Base-by-base conservation (phyloP, 2,329 filamentous ascomycete genomes). In the Trichoderma sp. region DNA sequence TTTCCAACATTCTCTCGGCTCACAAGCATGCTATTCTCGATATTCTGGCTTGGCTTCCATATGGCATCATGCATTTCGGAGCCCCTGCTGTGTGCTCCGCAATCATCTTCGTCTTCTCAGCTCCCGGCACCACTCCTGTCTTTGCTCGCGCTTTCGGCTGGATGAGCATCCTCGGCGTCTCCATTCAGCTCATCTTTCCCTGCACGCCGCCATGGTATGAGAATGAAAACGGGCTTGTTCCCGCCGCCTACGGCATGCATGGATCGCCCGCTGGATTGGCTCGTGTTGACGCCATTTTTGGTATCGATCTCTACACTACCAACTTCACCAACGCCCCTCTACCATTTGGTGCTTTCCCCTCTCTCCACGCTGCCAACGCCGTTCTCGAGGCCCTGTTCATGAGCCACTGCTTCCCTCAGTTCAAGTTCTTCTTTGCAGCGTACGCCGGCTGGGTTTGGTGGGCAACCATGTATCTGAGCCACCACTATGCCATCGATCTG, bases 141-240 rank as follows among this genome's bases (percentile, higher is more conserved):
- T 97, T 94, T 77, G 93, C 93, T 18, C 90, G 91, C 74, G 89
- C 91, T 61, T 97, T 97, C 75, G 95, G 95, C 69, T 97, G 95
- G 85, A 91, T 97, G 88, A 96, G 94, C 81, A 88, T 97, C 72
- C 84, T 90, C 14, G 95, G 94, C 65, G 95, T 97, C 68, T 88
- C 90, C 37, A 94, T 97, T 72, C 94, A 97, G 81, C 85, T 97
- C 66, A 80, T 94, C 71, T 96, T 97, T 81, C 95, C 95, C 1
- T 97, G 95, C 83, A 96, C 94, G 28, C 93, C 95, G 30, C 95
- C 95, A 1, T 98, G 95, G 95, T 98, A 97, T 77, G 95, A 97
- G 84, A 96, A 96, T 79, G 86, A 92, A 75, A 93, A 97, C 79
- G 95, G 95, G 18, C 84, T 97, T 63, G 93, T 93, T 34, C 94